Conservation (phyloP, 192 early-diverging fungal genomes). For the Geranomyces michiganensis region DNA sequence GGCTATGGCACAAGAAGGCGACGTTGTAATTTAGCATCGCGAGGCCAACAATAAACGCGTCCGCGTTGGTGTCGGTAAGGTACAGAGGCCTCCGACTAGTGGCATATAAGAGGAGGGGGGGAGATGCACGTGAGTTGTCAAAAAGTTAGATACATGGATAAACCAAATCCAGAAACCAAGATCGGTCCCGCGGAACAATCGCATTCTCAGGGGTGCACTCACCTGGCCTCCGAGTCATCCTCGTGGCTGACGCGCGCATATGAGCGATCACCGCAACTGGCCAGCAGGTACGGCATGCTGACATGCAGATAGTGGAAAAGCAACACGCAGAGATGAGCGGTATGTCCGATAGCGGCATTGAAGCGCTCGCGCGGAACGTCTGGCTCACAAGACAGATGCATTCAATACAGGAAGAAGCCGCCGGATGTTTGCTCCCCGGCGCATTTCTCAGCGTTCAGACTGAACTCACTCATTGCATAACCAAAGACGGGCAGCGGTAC, state of each 20-base stretch:
- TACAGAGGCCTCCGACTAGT: constrained; percentile 36
- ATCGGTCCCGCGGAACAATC: too few relatives aligned
- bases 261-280: constrained; percentile 32
- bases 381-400: constrained; percentile 17
- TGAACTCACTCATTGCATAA: constrained; percentile 39
- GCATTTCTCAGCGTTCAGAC: background rate
- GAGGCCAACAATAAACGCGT: constrained; percentile 45
- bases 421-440: background rate
- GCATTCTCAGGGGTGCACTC: too few relatives aligned
- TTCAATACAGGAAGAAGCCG: background rate
- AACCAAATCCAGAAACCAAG: too few relatives aligned
- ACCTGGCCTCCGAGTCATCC: constrained; percentile 5
- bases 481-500: constrained; percentile 44
- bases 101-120: too few relatives aligned
- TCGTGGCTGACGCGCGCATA: constrained; percentile 15
- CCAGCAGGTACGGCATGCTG: constrained; percentile 42
- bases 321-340: constrained; percentile 46
- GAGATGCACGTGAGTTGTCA: too few relatives aligned
- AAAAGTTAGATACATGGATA: too few relatives aligned
- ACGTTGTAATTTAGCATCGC: constrained; percentile 55
- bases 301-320: constrained; percentile 52
- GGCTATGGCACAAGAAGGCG: constrained; percentile 49
- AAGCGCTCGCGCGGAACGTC: constrained; percentile 48
- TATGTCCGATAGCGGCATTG: constrained; percentile 51
- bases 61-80: constrained; percentile 43